A percentile compares a stretch with the other conserved stretches of the same genome.
Evolutionary conservation across 1,284 basidiomycete genomes (phyloP).

Genomic region (Phlebopus sp.): DNA sequence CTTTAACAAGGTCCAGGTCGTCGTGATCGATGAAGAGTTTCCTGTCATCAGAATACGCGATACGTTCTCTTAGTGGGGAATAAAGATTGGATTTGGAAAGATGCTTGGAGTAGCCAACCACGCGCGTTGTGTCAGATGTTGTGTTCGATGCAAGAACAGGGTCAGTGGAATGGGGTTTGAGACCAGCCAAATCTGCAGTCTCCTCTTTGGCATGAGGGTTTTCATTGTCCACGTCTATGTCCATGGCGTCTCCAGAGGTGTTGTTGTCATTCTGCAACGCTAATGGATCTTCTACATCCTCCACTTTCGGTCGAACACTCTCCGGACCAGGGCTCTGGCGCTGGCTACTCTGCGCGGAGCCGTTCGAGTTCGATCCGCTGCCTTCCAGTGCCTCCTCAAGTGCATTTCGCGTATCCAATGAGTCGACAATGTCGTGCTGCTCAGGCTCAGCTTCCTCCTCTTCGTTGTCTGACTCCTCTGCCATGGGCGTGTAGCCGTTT

Average conservation of each 20-base stretch:
- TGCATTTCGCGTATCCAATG: conserved; percentile 46
- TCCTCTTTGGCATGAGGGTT: conserved; percentile 28
- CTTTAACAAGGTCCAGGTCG: conserved; percentile 39
- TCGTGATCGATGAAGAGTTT: conserved; percentile 61
- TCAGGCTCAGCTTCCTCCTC: conserved; percentile 63
- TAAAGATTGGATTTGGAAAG: conserved; percentile 44
- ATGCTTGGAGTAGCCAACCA: conserved; percentile 33
- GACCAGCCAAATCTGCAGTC: conserved; percentile 21
- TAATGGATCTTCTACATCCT: conserved; percentile 60
- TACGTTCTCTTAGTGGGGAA: conserved; percentile 53
- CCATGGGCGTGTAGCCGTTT: conserved; percentile 32
- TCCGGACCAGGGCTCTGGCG: conserved; percentile 30
- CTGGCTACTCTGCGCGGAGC: conserved; percentile 31
- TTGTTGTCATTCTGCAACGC: conserved; percentile 37
- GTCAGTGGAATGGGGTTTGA: conserved; percentile 44
- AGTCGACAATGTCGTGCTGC: conserved; percentile 52
- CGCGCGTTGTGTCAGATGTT: conserved; percentile 34
- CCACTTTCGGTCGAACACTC: conserved; percentile 50
- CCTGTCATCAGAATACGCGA: conserved; percentile 55
- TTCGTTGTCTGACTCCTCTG: conserved; percentile 52
- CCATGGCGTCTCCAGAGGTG: conserved; percentile 30
- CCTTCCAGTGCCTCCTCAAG: conserved; percentile 53
- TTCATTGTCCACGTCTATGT: conserved; percentile 30
- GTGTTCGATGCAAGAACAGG: conserved; percentile 47
- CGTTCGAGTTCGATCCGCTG: conserved; percentile 27